These are phyloP conservation scores for Durusdinium trenchii DNA, from an alignment of 73 alveolate genomes.

Conservation along the genomic window DNA sequence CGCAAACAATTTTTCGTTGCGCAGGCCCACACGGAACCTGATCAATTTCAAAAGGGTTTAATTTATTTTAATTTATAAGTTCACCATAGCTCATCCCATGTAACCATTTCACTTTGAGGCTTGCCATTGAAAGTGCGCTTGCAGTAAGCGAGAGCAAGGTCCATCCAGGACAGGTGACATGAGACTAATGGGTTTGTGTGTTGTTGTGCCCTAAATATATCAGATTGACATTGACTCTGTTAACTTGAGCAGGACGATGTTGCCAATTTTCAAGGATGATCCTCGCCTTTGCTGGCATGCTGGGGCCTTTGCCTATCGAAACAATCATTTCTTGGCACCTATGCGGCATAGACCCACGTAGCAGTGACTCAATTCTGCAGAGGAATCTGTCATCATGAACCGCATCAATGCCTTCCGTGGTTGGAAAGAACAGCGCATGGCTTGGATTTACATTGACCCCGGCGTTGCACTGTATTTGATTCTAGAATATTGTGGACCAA, in stretches of 20 bases:
- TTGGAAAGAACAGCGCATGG: constrained; percentile 49
- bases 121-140: constrained; percentile 67
- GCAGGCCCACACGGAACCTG: too few relatives aligned
- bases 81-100: too few relatives aligned
- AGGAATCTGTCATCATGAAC: constrained; percentile 67
- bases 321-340: too few relatives aligned
- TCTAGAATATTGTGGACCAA: background rate
- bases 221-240: too few relatives aligned
- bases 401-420: constrained; percentile 77
- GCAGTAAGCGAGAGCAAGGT: constrained; percentile 44
- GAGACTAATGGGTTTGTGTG: too few relatives aligned
- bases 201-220: too few relatives aligned
- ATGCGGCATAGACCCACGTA: background rate
- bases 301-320: constrained; percentile 7
- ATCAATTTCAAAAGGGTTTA: too few relatives aligned
- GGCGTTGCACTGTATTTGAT: too few relatives aligned
- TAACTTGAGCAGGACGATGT: too few relatives aligned
- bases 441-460: background rate
- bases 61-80: too few relatives aligned
- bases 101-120: too few relatives aligned
- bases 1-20: too few relatives aligned
- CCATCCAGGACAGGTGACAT: constrained; percentile 66
- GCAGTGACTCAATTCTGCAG: background rate
- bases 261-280: constrained; percentile 77
- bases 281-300: constrained; percentile 59